These are phyloP conservation scores for Pneumocystis oryctolagi DNA, from an alignment of 1,139 yeast species.

Conservation along the genomic window DNA sequence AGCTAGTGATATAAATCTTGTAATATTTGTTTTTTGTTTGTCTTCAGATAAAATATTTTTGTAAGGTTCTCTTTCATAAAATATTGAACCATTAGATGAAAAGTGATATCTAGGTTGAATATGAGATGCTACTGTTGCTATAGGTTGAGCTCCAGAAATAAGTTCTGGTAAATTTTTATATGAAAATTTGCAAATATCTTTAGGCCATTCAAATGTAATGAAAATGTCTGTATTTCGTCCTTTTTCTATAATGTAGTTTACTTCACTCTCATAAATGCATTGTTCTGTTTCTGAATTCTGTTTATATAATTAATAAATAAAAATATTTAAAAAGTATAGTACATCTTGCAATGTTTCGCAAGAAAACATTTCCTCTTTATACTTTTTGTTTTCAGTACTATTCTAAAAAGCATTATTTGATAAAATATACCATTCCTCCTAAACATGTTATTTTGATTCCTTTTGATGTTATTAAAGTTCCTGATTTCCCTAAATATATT, in stretches of 20 bases:
- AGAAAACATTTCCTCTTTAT: not conserved
- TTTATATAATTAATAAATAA: not conserved
- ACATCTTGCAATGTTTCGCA: not conserved
- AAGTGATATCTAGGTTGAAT: conserved; percentile 53
- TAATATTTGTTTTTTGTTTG: conserved; percentile 21
- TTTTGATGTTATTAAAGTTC: conserved; percentile 4
- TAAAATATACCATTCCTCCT: not conserved
- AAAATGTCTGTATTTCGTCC: conserved; percentile 35
- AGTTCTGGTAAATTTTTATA: not conserved
- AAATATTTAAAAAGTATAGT: not conserved
- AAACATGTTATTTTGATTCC: conserved; percentile 7
- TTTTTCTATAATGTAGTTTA: not conserved
- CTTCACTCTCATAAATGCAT: not conserved
- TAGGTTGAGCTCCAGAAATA: conserved; percentile 19
- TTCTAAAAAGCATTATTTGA: not conserved
- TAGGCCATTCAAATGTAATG: conserved; percentile 49
- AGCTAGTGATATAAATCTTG: conserved; percentile 53
- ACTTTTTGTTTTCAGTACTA: not conserved
- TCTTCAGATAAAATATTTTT: conserved; percentile 29
- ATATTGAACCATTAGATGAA: conserved; percentile 35
- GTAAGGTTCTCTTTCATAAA: conserved; percentile 45
- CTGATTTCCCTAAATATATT: conserved; percentile 5
- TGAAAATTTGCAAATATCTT: conserved; percentile 31
- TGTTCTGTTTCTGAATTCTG: not conserved
- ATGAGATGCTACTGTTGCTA: conserved; percentile 35